Evolutionary conservation across 2,329 filamentous ascomycete species (phyloP), one percentile per base, ranked within the genome.

Genomic region (Alternaria brassicicola): DNA sequence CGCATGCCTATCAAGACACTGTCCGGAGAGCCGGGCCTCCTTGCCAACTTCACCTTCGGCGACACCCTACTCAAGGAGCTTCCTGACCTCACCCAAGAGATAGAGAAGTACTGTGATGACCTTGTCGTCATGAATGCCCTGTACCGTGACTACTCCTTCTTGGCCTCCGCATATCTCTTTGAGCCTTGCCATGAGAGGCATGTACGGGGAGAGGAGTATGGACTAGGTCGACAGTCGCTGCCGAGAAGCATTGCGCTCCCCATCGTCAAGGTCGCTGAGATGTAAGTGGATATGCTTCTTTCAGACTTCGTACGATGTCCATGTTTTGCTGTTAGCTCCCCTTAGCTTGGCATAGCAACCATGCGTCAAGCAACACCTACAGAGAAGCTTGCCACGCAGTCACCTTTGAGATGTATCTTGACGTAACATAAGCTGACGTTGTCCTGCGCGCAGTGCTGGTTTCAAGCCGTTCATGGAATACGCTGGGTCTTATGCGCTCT

Each of bases 381-480:
- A 15, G 12, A 31, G 26, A 46, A 31, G 10, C 3, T 46, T 4
- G 10, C 19, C 2, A 23, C 17, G 25, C 7, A 23, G 12, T 21
- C 12, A 3, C 33, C 26, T 17, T 12, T 4, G 19, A 4, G 13
- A 6, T 39, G 2, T 8, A 17, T 15, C 3, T n/a, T 31, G 26
- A 8, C 4, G 23, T n/a, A 31, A 48, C 3, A 10, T 36, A 19
- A 52, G 57, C 68, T 78, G 52, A 77, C 13, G 33, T 30, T 10
- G 1, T 61, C 31, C 61, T 39, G 26, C 59, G 47, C 6, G 17
- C 46, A 88, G 86, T 59, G 78, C 83, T 64, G 89, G 92, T 56
- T 93, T 97, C 76, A 91, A 94, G 70, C 92, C 93, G 2, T 97
- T 96, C 80, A 94, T 97, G 90, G 92, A 95, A 71, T 97, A 88